Percentiles rank a stretch among this genome's conserved stretches.
phyloP scores from a whole-genome alignment of 495 filamentous ascomycete genomes.

The Aspergillus indologenus region DNA sequence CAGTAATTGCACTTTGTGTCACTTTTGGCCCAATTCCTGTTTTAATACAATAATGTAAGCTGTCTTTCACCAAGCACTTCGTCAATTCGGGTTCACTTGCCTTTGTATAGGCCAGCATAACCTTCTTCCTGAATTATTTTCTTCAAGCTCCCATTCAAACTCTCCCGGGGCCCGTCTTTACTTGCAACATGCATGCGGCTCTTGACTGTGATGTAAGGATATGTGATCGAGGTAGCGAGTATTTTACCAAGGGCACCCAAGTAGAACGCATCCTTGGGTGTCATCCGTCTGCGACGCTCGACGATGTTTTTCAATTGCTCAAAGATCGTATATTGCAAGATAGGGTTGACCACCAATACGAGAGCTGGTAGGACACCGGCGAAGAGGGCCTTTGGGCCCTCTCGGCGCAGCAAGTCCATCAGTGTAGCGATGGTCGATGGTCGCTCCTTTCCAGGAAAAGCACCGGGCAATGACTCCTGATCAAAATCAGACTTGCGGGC shows the following conservation, averaged over 20 bases:
- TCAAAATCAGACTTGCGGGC: conserved; percentile 65
- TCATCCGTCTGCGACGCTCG: conserved; percentile 65
- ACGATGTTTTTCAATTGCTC: conserved; percentile 88
- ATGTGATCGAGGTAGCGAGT: conserved; percentile 87
- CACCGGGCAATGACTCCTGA: conserved; percentile 51
- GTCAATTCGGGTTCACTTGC: conserved; percentile 40
- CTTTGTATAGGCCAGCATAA: conserved; percentile 85
- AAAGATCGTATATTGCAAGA: conserved; percentile 97
- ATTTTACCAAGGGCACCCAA: conserved; percentile 93
- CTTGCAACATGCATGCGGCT: conserved; percentile 90
- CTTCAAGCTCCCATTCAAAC: conserved; percentile 68
- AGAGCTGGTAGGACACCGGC: conserved; percentile 89
- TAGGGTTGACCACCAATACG: conserved; percentile 94
- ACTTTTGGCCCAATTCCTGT: conserved; percentile 91
- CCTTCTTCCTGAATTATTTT: conserved; percentile 85
- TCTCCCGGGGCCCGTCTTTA: conserved; percentile 62
- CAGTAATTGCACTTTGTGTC: conserved; percentile 92
- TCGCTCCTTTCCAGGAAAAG: conserved; percentile 41
- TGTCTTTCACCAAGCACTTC: background rate
- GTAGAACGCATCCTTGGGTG: conserved; percentile 82
- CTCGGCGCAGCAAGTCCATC: conserved; percentile 67
- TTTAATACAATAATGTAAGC: conserved; percentile 15
- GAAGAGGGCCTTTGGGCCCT: conserved; percentile 82
- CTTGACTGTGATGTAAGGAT: conserved; percentile 98
- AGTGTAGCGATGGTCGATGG: conserved; percentile 78